Percentiles rank a stretch among this genome's conserved stretches.
phyloP scores from a whole-genome alignment of 2,329 filamentous ascomycete genomes.

The Lachnellula suecica region DNA sequence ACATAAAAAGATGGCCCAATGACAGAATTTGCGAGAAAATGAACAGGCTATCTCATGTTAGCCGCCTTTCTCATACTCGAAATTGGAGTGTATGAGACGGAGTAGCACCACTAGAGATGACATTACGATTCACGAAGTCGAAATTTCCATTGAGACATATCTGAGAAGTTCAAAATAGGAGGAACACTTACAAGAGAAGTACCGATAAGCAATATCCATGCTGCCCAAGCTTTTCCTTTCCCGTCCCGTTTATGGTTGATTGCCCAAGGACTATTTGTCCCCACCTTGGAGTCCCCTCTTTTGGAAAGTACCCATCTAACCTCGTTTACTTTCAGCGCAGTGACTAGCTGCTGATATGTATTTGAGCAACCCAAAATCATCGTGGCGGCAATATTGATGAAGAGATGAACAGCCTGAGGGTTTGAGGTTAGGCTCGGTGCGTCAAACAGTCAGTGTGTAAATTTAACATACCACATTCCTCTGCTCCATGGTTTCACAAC shows the following conservation, averaged over 20 bases:
- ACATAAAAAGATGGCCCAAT: constrained; percentile 22
- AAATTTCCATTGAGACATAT: no score
- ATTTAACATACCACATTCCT: constrained; percentile 15
- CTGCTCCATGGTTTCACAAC: constrained; percentile 13
- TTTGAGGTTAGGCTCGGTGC: neutral
- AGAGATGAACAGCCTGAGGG: constrained; percentile 14
- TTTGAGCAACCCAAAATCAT: constrained; percentile 24
- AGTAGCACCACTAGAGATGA: no score
- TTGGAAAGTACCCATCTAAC: constrained; percentile 19
- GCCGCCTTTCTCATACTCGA: neutral
- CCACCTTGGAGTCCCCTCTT: constrained; percentile 19
- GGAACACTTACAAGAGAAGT: constrained; percentile 24
- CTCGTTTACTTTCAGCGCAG: constrained; percentile 15
- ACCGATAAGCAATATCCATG: constrained; percentile 19
- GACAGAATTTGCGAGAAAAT: constrained; percentile 24
- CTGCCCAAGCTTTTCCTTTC: constrained; percentile 17
- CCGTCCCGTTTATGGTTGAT: constrained; percentile 22
- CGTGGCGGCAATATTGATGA: constrained; percentile 22
- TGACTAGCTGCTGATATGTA: constrained; percentile 24
- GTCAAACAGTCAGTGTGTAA: neutral
- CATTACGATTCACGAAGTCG: neutral
- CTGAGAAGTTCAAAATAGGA: no score
- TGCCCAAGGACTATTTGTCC: constrained; percentile 20
- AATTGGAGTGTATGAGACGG: no score
- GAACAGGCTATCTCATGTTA: constrained; percentile 13